A percentile compares a stretch with the other conserved stretches of the same genome.
These are phyloP conservation scores for Raphanus hybrid DNA, from an alignment of 441 rosid species.

Conservation along the genomic window DNA sequence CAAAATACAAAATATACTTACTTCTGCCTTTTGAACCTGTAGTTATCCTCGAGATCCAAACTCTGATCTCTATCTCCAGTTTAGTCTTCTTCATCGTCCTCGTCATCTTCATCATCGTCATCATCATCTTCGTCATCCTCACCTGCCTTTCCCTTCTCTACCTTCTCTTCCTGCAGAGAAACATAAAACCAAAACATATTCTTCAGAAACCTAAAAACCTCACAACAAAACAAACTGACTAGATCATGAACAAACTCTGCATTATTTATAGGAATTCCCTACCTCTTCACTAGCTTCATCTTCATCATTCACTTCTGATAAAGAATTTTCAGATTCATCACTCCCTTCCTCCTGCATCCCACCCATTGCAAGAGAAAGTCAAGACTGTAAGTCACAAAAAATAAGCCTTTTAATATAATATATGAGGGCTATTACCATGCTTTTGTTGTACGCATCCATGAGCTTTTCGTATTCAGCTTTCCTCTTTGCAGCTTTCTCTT, in stretches of 20 bases:
- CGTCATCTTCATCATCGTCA: conserved; percentile 22
- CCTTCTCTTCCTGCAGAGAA: conserved; percentile 43
- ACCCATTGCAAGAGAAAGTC: conserved; percentile 12
- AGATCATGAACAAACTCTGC: neutral
- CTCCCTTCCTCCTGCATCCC: conserved; percentile 56
- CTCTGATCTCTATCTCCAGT: conserved; percentile 12
- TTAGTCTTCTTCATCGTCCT: conserved; percentile 37
- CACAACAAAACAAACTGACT: neutral
- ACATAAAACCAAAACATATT: conserved; percentile 8
- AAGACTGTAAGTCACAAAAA: conserved; percentile 2
- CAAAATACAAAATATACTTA: conserved; percentile 4
- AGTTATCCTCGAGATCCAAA: conserved; percentile 28
- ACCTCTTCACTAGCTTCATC: conserved; percentile 58
- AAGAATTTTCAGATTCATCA: conserved; percentile 60
- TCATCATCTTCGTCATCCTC: conserved; percentile 26
- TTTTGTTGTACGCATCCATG: conserved; percentile 67
- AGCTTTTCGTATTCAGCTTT: conserved; percentile 62
- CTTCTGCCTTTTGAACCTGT: neutral
- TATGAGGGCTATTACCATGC: conserved; percentile 46
- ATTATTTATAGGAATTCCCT: neutral
- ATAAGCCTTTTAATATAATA: neutral
- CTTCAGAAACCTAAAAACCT: conserved; percentile 4
- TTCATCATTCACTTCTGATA: conserved; percentile 63
- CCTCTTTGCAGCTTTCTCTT: conserved; percentile 64
- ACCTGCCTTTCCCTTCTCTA: conserved; percentile 46